Percentiles rank a stretch among this genome's conserved stretches.
phyloP scores from a whole-genome alignment of 192 early-diverging fungal genomes.

The Coemansia furcata region DNA sequence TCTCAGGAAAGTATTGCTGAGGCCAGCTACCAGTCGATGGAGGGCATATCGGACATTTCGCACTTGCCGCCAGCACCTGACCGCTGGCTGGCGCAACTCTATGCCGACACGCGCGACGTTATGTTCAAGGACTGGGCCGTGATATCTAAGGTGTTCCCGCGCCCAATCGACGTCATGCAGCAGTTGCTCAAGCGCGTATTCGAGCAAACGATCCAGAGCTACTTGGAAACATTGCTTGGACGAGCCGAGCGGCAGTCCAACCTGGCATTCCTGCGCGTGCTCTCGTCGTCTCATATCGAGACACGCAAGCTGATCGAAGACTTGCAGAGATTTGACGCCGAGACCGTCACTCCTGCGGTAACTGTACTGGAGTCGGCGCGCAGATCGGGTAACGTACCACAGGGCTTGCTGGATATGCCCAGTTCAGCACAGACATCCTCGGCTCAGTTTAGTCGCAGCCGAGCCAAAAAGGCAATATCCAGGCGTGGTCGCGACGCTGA shows the following conservation, averaged over 20 bases:
- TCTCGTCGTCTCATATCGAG: conserved; percentile 70
- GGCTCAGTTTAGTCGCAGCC: conserved; percentile 51
- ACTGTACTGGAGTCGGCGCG: conserved; percentile 48
- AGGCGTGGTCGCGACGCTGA: conserved; percentile 9
- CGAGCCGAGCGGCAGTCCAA: conserved; percentile 69
- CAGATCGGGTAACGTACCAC: conserved; percentile 30
- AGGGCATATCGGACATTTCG: conserved; percentile 43
- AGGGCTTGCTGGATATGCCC: conserved; percentile 47
- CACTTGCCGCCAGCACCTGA: conserved; percentile 64
- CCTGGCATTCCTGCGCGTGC: conserved; percentile 76
- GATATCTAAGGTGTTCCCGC: conserved; percentile 93
- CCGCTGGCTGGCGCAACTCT: conserved; percentile 71
- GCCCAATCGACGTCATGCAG: conserved; percentile 87
- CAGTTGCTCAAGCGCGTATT: conserved; percentile 92
- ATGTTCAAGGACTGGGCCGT: conserved; percentile 86
- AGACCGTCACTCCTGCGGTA: conserved; percentile 54
- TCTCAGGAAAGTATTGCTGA: conserved; percentile 50
- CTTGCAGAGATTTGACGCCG: conserved; percentile 77
- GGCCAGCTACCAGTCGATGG: conserved; percentile 46
- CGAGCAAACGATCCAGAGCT: conserved; percentile 93
- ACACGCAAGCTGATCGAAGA: conserved; percentile 71
- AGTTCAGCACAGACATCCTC: conserved; percentile 44
- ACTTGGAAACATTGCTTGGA: conserved; percentile 76
- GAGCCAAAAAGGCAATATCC: conserved; percentile 29
- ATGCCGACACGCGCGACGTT: conserved; percentile 77